phyloP scores from a whole-genome alignment of 306 rosid species.

The Acacia confusa region DNA sequence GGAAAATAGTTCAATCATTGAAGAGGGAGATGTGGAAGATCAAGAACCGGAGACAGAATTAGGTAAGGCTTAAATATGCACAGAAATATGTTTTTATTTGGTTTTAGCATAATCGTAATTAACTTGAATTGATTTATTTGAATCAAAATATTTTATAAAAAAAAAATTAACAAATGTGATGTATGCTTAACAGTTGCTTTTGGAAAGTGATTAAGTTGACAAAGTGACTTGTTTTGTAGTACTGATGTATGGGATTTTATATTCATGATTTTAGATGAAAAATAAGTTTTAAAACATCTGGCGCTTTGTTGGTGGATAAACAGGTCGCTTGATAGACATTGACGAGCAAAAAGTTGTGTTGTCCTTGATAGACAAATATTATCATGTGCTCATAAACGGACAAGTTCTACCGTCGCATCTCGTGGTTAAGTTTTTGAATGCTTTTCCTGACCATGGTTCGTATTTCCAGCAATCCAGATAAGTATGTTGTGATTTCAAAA shows the following conservation, averaged over 20 bases:
- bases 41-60: conserved; percentile 64
- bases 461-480: conserved; percentile 51
- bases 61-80: conserved; percentile 41
- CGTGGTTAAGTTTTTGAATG: conserved; percentile 46
- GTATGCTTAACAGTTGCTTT: background rate
- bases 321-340: conserved; percentile 63
- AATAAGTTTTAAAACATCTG: conserved; percentile 15
- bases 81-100: conserved; percentile 5
- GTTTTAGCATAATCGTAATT: conserved; percentile 7
- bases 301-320: conserved; percentile 28
- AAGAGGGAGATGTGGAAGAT: conserved; percentile 78
- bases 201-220: background rate
- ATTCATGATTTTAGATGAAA: conserved; percentile 25
- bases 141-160: background rate
- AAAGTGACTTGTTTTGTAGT: background rate
- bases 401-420: conserved; percentile 44
- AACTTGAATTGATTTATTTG: background rate
- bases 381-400: conserved; percentile 50
- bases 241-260: conserved; percentile 21
- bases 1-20: conserved; percentile 66
- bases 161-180: background rate
- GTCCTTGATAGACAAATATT: conserved; percentile 57
- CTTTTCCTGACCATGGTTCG: conserved; percentile 49
- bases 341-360: conserved; percentile 49
- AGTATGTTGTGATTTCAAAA: conserved; percentile 1